Base-by-base conservation (phyloP, 2,329 filamentous ascomycete species). In the Leptographium flavum region DNA sequence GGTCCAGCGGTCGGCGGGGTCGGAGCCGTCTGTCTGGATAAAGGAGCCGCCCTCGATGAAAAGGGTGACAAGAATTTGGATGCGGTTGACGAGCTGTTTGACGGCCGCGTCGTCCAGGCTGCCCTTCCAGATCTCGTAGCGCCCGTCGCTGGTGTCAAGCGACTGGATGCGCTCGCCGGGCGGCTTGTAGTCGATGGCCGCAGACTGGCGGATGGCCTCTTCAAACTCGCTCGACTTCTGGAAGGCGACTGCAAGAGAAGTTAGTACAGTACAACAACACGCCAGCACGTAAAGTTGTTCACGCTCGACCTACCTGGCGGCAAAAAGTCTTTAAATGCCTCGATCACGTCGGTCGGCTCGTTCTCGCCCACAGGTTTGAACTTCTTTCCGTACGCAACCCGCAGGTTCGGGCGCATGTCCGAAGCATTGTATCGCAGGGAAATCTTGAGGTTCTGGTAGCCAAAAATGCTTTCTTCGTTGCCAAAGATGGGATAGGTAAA, bases 401-500 rank as follows among this genome's bases (percentile, higher is more conserved):
- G 71, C 28, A 95, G 60, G 54, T 84, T 76, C 0, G 88, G 87
- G 53, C 80, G 79, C 65, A 96, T 78, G 59, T 95, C 83, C 59
- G 69, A 73, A 15, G 74, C 72, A 57, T 77, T 68, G 54, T 70
- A 81, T 50, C 77, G 77, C 45, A 96, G 66, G 50, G 77, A 75
- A 57, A 96, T 81, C 52, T 78, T 77, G 45, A 94, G 72, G 45
- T 79, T 78, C 59, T 87, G 81, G 68, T 95, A 94, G 32, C 90
- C 90, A 55, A 94, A 88, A 52, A 96, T 90, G 27, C 73, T 75
- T 62, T 98, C 87, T 9, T 92, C 81, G n/a, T 96, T 83, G 56
- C 87, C 87, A 54, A 96, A 95, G 51, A 98, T 83, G 1, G 86
- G 70, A 62, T 96, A 94, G 17, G 90, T 95, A 60, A 88, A 93